Evolutionary conservation across 768 basidiomycete species (phyloP).

Genomic region (Pisolithus albus): DNA sequence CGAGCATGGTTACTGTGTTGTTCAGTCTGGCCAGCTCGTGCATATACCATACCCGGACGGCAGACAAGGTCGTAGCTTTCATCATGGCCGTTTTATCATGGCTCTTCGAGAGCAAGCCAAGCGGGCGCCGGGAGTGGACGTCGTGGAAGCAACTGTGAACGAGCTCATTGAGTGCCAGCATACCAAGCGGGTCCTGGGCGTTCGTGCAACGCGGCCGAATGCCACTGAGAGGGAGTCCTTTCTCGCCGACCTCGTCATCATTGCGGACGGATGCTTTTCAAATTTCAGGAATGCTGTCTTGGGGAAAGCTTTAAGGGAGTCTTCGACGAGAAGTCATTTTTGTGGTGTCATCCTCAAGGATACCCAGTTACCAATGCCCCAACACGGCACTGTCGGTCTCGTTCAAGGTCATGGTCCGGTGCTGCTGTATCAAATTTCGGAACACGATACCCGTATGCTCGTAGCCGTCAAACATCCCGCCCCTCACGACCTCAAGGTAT

Average conservation of each 20-base stretch:
- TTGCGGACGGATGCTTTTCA: constrained; percentile 94
- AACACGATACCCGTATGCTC: constrained; percentile 88
- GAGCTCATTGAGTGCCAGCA: constrained; percentile 58
- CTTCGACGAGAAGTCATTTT: constrained; percentile 68
- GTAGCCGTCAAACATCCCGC: constrained; percentile 83
- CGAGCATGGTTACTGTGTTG: constrained; percentile 81
- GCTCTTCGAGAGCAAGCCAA: constrained; percentile 62
- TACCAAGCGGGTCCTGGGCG: constrained; percentile 55
- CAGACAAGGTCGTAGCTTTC: constrained; percentile 78
- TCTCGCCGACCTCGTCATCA: constrained; percentile 71
- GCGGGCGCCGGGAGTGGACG: constrained; percentile 57
- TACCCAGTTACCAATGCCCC: constrained; percentile 59
- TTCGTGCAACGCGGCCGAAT: constrained; percentile 44
- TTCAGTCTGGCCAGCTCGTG: constrained; percentile 54
- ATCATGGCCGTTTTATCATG: constrained; percentile 89
- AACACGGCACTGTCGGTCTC: constrained; percentile 81
- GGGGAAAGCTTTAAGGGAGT: constrained; percentile 41
- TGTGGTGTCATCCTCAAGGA: constrained; percentile 81
- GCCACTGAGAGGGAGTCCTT: constrained; percentile 46
- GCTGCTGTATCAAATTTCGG: constrained; percentile 85
- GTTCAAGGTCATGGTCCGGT: constrained; percentile 81
- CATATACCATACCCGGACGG: constrained; percentile 82
- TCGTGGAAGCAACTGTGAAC: constrained; percentile 80
- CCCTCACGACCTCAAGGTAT: constrained; percentile 73
- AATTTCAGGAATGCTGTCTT: constrained; percentile 78